Evolutionary conservation across 1,284 basidiomycete genomes (phyloP).

Genomic region (Apiotrichum gracile): DNA sequence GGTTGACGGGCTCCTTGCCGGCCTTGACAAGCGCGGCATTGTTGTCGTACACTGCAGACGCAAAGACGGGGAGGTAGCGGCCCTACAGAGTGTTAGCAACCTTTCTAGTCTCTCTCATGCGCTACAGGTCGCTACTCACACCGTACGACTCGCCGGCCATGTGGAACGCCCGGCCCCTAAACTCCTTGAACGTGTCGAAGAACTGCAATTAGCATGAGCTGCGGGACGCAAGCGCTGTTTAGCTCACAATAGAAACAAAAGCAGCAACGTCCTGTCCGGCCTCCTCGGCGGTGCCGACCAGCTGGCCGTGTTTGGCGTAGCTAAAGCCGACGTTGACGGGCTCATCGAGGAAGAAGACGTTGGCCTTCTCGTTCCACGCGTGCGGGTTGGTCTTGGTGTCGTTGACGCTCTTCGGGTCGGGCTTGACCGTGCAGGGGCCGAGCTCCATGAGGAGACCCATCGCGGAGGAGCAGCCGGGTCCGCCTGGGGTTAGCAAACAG

Average conservation of each 20-base stretch:
- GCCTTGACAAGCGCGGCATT: conserved; percentile 57
- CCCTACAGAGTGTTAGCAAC: conserved; percentile 51
- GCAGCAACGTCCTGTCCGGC: conserved; percentile 66
- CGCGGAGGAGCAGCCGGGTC: conserved; percentile 48
- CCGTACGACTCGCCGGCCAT: conserved; percentile 58
- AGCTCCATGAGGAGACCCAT: conserved; percentile 53
- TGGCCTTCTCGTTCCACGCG: conserved; percentile 47
- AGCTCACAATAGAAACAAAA: conserved; percentile 63
- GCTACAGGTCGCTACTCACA: conserved; percentile 25
- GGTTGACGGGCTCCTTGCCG: conserved; percentile 66
- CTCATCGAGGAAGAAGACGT: conserved; percentile 44
- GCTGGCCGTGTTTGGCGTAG: conserved; percentile 61
- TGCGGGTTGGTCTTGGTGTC: conserved; percentile 47
- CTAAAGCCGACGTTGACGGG: conserved; percentile 60
- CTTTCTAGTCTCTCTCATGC: background rate
- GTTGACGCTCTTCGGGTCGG: conserved; percentile 37
- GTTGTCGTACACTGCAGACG: conserved; percentile 69
- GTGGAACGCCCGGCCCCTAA: conserved; percentile 59
- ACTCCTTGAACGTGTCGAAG: conserved; percentile 65
- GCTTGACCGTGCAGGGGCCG: conserved; percentile 46
- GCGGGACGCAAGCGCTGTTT: too few species aligned
- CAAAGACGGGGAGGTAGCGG: conserved; percentile 78
- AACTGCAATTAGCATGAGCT: too few species aligned
- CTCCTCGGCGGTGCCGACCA: conserved; percentile 60
- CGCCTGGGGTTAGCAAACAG: too few species aligned